Evolutionary conservation across 2,329 filamentous ascomycete species (phyloP).

Genomic region (Aspergillus ustus): DNA sequence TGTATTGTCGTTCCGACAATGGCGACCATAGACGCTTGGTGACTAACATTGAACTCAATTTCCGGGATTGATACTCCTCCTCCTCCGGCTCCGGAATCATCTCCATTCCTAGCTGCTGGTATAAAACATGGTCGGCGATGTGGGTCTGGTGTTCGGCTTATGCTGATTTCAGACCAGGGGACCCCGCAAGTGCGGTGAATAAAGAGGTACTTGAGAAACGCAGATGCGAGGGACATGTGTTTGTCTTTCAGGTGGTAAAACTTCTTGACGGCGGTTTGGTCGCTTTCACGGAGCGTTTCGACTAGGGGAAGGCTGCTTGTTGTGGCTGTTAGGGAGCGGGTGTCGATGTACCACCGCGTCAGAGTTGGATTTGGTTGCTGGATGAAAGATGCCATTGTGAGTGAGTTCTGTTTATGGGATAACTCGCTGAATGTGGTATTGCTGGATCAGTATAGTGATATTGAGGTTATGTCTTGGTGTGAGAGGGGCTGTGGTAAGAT

Average conservation of each 20-base stretch:
- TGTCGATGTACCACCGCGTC: conserved; percentile 51
- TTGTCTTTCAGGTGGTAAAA: conserved; percentile 61
- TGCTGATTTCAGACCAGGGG: conserved; percentile 61
- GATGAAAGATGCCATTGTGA: background rate
- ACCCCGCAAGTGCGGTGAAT: conserved; percentile 59
- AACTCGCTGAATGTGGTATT: background rate
- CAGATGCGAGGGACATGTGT: conserved; percentile 65
- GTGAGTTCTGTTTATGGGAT: background rate
- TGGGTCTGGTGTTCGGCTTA: conserved; percentile 56
- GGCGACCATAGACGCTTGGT: conserved; percentile 66
- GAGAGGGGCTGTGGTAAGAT: background rate
- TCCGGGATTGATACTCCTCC: background rate
- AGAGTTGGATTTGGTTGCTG: conserved; percentile 23
- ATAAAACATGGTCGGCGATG: conserved; percentile 59
- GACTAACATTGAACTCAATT: conserved; percentile 67
- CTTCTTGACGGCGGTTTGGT: conserved; percentile 55
- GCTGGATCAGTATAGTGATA: background rate
- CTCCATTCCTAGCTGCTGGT: conserved; percentile 32
- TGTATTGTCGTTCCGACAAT: conserved; percentile 55
- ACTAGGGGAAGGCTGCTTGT: conserved; percentile 45
- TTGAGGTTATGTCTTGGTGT: conserved; percentile 15
- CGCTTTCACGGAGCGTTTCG: conserved; percentile 47
- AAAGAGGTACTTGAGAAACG: conserved; percentile 65
- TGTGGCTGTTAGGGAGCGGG: conserved; percentile 38
- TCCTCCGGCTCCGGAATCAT: background rate